Conservation (phyloP, 192 early-diverging fungal genomes). For the Jimgerdemannia flammicorona region DNA sequence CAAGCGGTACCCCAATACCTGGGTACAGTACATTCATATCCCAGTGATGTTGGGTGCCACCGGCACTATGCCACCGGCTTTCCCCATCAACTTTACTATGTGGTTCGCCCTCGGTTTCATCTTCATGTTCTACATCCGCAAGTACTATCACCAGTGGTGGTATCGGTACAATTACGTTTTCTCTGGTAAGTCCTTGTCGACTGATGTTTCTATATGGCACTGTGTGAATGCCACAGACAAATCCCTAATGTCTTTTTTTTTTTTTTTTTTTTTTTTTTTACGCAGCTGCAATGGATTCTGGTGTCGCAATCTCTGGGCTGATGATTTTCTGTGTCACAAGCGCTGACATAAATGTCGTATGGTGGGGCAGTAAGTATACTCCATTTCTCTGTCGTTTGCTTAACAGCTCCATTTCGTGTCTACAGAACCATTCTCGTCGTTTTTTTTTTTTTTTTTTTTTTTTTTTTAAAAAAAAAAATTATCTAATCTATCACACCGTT, state of each 20-base stretch:
- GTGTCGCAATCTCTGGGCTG: conserved; percentile 42
- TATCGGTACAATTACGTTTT: conserved; percentile 65
- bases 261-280: too few species aligned
- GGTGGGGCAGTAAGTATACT: conserved; percentile 23
- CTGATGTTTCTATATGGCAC: neutral
- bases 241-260: too few species aligned
- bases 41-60: conserved; percentile 51
- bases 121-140: conserved; percentile 48
- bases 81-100: conserved; percentile 40
- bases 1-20: conserved; percentile 44
- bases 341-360: conserved; percentile 13
- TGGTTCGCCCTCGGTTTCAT: conserved; percentile 47
- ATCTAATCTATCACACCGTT: too few species aligned
- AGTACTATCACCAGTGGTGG: conserved; percentile 54
- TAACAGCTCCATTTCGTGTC: too few species aligned
- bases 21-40: conserved; percentile 50
- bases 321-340: conserved; percentile 43
- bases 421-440: too few species aligned
- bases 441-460: too few species aligned
- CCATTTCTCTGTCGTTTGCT: too few species aligned
- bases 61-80: conserved; percentile 52
- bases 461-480: too few species aligned
- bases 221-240: too few species aligned
- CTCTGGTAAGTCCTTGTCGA: conserved; percentile 10
- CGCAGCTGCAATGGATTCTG: conserved; percentile 52